Base-by-base conservation (phyloP, 1,284 basidiomycete species). In the Meripilus lineatus region DNA sequence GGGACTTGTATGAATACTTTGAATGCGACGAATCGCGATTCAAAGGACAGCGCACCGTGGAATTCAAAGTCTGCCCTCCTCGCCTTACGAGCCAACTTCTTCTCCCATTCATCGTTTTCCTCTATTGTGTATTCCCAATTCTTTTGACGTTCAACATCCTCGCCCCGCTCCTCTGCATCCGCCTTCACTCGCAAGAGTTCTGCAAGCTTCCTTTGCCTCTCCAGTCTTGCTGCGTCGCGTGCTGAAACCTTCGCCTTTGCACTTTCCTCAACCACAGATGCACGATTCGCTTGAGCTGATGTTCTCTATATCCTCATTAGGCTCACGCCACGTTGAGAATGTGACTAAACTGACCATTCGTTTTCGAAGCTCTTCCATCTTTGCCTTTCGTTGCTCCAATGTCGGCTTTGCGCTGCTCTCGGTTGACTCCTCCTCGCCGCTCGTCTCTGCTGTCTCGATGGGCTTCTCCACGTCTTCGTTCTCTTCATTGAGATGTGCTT, bases 101-200 rank as follows among this genome's bases (percentile, higher is more conserved):
- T 87, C 70, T 94, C 91, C 95, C 94, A 94, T 50, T 79, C 69
- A 55, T 97, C 92, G 56, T 93, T 94, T 66, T 96, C 92, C 68
- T 96, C 93, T 45, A 96, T 87, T 18, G 84, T 89, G 69, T 89
- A 97, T 57, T 90, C 83, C 92, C 92, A 95, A 58, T 92, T 91
- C 72, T 91, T 91, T 57, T 80, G 77, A 45, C 93, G 71, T 54
- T 84, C 79, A 2, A 80, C 70, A 52, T 84, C 81, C 57, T 86
- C 90, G 11, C 94, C 95, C 1, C 75, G 71, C 49, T 93, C 93
- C 58, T 87, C 84, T 0, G 93, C 90, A 52, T 95, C 90, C 2
- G 88, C 82, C 66, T 94, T 93, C 51, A 82, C 70, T 7, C 93
- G 80, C 49, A 97, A 63, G n/a, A 74, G 81, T 63, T 95, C 93